Percentiles rank a stretch among this genome's conserved stretches.
phyloP scores from a whole-genome alignment of 1,284 basidiomycete species.

The Melanopsichium pennsylvanicum region DNA sequence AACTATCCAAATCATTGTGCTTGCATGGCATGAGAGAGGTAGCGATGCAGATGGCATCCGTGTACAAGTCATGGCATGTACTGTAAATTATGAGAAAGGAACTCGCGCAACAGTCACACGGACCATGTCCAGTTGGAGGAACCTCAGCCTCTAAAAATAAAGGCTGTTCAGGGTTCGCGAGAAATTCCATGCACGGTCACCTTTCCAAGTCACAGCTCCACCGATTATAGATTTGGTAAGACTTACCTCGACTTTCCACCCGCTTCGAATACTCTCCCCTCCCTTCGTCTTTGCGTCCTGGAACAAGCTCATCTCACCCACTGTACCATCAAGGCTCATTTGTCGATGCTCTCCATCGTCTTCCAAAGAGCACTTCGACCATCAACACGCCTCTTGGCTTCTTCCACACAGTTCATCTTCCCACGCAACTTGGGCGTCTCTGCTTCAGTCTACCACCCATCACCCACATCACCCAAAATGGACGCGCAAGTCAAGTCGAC shows the following conservation, averaged over 20 bases:
- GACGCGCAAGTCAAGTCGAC: slow-evolving; percentile 11
- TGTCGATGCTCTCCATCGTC: slow-evolving; percentile 12
- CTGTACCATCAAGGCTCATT: not conserved
- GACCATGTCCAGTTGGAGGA: not conserved
- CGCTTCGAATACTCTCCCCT: not conserved
- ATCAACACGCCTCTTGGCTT: not conserved
- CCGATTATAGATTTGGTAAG: slow-evolving; percentile 11
- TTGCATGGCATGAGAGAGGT: too few relatives aligned
- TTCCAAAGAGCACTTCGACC: not conserved
- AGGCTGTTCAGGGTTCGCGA: not conserved
- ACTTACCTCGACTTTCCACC: not conserved
- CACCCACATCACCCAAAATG: slow-evolving; percentile 10
- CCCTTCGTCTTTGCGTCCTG: not conserved
- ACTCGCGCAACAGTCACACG: not conserved
- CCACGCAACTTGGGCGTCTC: not conserved
- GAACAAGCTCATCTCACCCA: too few relatives aligned
- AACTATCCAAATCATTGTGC: too few relatives aligned
- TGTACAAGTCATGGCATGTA: too few relatives aligned
- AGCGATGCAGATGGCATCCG: too few relatives aligned
- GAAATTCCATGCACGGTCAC: not conserved
- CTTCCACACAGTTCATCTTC: not conserved
- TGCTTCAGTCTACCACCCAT: not conserved
- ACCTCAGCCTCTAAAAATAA: not conserved
- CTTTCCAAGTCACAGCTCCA: not conserved
- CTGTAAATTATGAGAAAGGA: not conserved